Base-by-base conservation (phyloP, 148 eudicot genomes). In the Chenopodium formosanum region DNA sequence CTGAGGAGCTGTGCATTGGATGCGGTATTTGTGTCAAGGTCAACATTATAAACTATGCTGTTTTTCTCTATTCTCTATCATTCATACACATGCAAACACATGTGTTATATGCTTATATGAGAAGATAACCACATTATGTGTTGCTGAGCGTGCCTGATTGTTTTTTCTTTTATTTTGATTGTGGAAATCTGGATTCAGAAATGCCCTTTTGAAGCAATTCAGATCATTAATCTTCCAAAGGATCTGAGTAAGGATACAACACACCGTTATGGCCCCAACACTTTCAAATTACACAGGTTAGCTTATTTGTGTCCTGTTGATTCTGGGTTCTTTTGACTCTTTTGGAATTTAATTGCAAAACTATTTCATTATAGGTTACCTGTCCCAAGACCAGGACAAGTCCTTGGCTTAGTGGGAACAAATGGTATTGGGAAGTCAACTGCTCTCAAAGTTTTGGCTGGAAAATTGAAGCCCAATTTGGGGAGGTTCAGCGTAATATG, bases 21-120 rank as follows among this genome's bases (percentile, higher is more conserved):
- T 97, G 99, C 82, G 99, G 99, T 89, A 94, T 97, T 44, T 97
- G 99, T 85, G 97, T 92, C 32, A 97, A 97, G 98, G 99, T 92
- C 11, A 58, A 78, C 29, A 69, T 13, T 37, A 52, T 76, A 13
- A 74, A 19, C 34, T 32, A 12, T 58, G 23, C 73, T 80, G 34
- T 25, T 64, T 9, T 44, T 37, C 7, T 13, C 6, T 19, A 34
- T 44, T 9, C 50, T 82, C 70, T 44, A 70, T 27, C 47, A 27
- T 11, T 20, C 60, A 19, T 16, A 66, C 40, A 3, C 64, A 31
- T 66, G 67, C 60, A 19, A 9, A 66, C 40, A 3, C 64, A 31
- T 66, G 67, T 73, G 22, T 47, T 25, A 70, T 40, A 31, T 78
- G 56, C 75, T 25, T 29, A 65, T 47, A 9, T 56, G 5, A 23